These are phyloP conservation scores for Arachis monticola DNA, from an alignment of 331 rosid species.

Conservation along the genomic window DNA sequence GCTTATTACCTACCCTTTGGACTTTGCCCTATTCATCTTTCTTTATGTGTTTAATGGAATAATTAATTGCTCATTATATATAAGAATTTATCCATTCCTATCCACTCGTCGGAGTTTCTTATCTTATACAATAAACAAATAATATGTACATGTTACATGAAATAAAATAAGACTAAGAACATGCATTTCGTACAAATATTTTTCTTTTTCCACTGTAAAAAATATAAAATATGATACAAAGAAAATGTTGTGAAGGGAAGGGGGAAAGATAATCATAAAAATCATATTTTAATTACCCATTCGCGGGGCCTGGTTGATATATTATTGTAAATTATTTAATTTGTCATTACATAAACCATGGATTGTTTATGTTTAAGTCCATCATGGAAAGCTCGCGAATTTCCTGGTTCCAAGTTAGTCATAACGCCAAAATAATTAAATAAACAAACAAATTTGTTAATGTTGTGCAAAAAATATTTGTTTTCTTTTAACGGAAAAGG, in stretches of 20 bases:
- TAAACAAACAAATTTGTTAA: too few species aligned
- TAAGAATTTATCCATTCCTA: not conserved
- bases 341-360: not conserved
- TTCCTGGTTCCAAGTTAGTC: not conserved
- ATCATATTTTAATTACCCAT: not conserved
- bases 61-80: not conserved
- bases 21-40: not conserved
- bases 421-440: not conserved
- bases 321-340: constrained; percentile 2
- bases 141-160: too few species aligned
- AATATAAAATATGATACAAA: not conserved
- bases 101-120: not conserved
- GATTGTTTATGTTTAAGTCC: too few species aligned
- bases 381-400: not conserved
- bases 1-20: not conserved
- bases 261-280: not conserved
- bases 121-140: not conserved
- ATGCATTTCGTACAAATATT: not conserved
- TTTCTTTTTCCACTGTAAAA: not conserved
- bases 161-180: not conserved
- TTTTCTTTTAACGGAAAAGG: not conserved
- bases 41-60: not conserved
- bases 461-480: not conserved
- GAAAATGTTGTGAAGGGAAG: not conserved
- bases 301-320: not conserved